Percentiles rank a stretch among this genome's conserved stretches.
Evolutionary conservation across 129 eudicot genomes (phyloP).

Genomic region (Saposhnikovia divaricata): DNA sequence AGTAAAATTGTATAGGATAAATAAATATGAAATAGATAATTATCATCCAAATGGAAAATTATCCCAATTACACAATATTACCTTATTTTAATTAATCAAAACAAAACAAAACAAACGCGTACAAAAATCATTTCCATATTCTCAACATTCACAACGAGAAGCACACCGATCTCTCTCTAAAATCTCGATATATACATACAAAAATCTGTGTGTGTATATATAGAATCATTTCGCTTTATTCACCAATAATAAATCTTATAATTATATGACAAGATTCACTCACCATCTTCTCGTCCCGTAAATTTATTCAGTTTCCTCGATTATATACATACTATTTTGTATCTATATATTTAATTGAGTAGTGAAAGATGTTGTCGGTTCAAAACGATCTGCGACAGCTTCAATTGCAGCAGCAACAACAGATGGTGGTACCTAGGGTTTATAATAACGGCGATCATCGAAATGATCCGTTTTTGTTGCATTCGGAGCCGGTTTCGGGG

Average conservation of each 20-base stretch:
- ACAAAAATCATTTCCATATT: no score
- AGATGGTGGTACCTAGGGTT: constrained; percentile 56
- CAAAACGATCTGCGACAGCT: constrained; percentile 74
- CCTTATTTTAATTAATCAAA: no score
- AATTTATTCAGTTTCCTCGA: neutral
- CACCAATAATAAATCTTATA: neutral
- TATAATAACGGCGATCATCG: constrained; percentile 49
- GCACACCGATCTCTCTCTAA: no score
- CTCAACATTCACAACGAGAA: no score
- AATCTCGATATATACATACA: neutral
- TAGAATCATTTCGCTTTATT: neutral
- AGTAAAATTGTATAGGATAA: no score
- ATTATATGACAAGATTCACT: constrained; percentile 24
- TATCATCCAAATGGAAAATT: no score
- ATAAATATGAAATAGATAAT: no score
- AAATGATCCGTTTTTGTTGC: constrained; percentile 42
- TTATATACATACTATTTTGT: neutral
- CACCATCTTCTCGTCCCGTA: constrained; percentile 38
- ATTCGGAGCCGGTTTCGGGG: constrained; percentile 28
- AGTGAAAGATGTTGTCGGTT: constrained; percentile 45
- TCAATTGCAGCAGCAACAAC: constrained; percentile 36
- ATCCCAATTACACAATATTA: no score
- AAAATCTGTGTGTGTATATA: no score
- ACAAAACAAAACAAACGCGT: no score
- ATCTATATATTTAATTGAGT: neutral